phyloP scores from a whole-genome alignment of 495 filamentous ascomycete species.

The Hypoxylon fuscum region DNA sequence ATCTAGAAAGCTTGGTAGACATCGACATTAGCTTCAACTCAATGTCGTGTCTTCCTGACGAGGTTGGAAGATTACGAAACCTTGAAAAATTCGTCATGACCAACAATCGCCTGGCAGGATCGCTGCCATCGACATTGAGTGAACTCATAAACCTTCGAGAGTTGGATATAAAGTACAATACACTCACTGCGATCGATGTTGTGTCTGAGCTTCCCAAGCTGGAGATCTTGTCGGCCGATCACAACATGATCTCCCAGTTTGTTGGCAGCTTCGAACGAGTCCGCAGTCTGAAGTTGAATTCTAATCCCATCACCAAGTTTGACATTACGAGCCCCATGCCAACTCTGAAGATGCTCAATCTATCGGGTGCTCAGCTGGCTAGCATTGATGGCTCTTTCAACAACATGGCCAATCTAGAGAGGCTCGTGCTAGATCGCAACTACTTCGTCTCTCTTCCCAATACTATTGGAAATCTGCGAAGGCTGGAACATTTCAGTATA shows the following conservation, averaged over 20 bases:
- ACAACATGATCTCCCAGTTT: conserved; percentile 90
- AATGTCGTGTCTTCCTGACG: conserved; percentile 75
- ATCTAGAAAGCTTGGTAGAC: conserved; percentile 84
- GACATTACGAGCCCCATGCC: conserved; percentile 80
- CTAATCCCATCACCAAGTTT: conserved; percentile 93
- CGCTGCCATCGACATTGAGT: conserved; percentile 74
- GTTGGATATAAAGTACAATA: conserved; percentile 93
- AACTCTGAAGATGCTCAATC: conserved; percentile 82
- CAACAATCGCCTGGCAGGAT: conserved; percentile 84
- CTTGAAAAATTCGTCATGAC: conserved; percentile 94
- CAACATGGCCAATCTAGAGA: conserved; percentile 83
- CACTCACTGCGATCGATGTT: conserved; percentile 83
- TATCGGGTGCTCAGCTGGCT: conserved; percentile 86
- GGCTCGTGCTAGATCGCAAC: conserved; percentile 91
- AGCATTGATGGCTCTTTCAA: conserved; percentile 88
- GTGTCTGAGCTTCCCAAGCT: conserved; percentile 82
- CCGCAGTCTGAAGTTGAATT: conserved; percentile 83
- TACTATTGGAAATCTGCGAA: conserved; percentile 83
- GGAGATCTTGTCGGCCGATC: conserved; percentile 85
- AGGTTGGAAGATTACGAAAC: conserved; percentile 77
- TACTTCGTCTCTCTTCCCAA: conserved; percentile 89
- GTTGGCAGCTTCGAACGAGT: conserved; percentile 85
- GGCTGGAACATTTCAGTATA: conserved; percentile 90
- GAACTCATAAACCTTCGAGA: conserved; percentile 82
- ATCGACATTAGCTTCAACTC: conserved; percentile 97